These are phyloP conservation scores for Aspergillus sp. DNA, from an alignment of 2,329 filamentous ascomycete genomes.

Conservation along the genomic window DNA sequence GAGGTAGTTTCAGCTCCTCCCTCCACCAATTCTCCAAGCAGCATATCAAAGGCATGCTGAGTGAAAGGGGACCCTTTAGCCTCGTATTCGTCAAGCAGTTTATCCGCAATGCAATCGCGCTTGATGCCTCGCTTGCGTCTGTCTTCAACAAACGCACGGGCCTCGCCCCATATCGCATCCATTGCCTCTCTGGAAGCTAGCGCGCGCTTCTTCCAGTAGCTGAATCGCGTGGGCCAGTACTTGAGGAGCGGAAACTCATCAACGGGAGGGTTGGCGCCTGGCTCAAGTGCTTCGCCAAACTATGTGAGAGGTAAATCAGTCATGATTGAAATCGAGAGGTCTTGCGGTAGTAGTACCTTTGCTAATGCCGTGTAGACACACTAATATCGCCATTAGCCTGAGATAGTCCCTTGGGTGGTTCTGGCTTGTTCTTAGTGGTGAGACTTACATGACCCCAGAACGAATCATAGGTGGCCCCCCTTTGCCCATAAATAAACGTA, in stretches of 20 bases:
- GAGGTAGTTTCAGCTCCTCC: not conserved
- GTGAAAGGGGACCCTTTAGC: slow-evolving; percentile 27
- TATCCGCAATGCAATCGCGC: slow-evolving; percentile 40
- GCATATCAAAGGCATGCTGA: slow-evolving; percentile 33
- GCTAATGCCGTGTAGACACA: no score
- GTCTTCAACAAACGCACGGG: slow-evolving; percentile 32
- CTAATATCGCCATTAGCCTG: no score
- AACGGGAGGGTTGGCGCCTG: slow-evolving; percentile 50
- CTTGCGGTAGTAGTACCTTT: no score
- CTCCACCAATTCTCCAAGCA: not conserved
- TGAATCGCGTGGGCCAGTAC: slow-evolving; percentile 41
- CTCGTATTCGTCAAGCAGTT: slow-evolving; percentile 42
- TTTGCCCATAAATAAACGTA: not conserved
- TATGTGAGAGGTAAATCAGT: not conserved
- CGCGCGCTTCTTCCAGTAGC: slow-evolving; percentile 43
- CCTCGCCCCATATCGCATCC: slow-evolving; percentile 41
- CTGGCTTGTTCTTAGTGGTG: not conserved
- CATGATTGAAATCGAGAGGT: not conserved
- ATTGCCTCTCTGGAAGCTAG: slow-evolving; percentile 35
- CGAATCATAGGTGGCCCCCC: not conserved
- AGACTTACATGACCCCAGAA: not conserved
- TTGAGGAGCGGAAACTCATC: slow-evolving; percentile 49
- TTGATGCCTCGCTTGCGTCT: slow-evolving; percentile 29
- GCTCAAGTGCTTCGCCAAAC: slow-evolving; percentile 36
- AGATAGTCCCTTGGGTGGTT: no score